These are phyloP conservation scores for Skeletonema costatum DNA, from an alignment of 108 stramenopile genomes.

Conservation along the genomic window DNA sequence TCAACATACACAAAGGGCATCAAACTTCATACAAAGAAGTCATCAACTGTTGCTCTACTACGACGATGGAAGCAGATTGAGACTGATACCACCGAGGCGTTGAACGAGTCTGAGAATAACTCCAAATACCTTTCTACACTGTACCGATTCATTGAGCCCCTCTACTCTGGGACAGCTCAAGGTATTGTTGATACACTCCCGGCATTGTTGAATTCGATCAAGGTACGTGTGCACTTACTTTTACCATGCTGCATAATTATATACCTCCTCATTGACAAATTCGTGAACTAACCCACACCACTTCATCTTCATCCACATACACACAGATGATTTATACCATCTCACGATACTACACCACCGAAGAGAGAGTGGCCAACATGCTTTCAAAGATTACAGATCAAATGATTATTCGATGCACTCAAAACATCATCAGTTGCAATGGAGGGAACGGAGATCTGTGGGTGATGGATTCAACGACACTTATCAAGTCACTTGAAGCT, in stretches of 20 bases:
- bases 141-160: conserved; percentile 87
- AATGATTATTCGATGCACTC: conserved; percentile 87
- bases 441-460: conserved; percentile 59
- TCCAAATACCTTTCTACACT: conserved; percentile 91
- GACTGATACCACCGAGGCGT: conserved; percentile 88
- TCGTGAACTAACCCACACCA: not conserved
- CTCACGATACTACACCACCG: conserved; percentile 78
- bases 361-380: conserved; percentile 70
- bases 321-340: conserved; percentile 91
- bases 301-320: not conserved
- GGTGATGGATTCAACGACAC: conserved; percentile 72
- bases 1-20: conserved; percentile 66
- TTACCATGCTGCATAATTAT: not conserved
- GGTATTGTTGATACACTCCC: conserved; percentile 90
- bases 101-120: conserved; percentile 94
- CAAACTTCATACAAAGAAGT: conserved; percentile 52
- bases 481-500: conserved; percentile 72
- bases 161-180: conserved; percentile 82
- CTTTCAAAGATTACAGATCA: conserved; percentile 88
- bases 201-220: conserved; percentile 89
- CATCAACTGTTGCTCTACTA: conserved; percentile 62
- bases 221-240: conserved; percentile 19
- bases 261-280: not conserved
- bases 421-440: conserved; percentile 45
- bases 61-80: conserved; percentile 88